phyloP scores from a whole-genome alignment of 2,329 filamentous ascomycete genomes.

The Whalleya microplaca region DNA sequence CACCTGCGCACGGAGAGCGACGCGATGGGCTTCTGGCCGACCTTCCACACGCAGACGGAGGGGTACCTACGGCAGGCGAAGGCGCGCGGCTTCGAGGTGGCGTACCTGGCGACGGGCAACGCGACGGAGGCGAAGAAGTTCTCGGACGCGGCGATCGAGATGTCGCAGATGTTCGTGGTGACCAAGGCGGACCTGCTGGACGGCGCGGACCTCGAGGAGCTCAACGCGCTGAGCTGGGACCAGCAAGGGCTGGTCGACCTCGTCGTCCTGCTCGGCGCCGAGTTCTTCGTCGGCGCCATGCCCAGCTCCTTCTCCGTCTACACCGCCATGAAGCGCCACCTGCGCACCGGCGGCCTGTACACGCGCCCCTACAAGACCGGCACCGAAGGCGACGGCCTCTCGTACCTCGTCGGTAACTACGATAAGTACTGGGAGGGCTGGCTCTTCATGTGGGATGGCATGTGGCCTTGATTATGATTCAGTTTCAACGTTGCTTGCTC shows the following conservation, averaged over 20 bases:
- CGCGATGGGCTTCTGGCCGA: conserved; percentile 50
- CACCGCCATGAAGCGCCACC: conserved; percentile 49
- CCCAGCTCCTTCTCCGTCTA: conserved; percentile 54
- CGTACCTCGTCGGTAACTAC: conserved; percentile 49
- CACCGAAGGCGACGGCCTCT: conserved; percentile 46
- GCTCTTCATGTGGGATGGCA: conserved; percentile 52
- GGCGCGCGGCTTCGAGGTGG: conserved; percentile 39
- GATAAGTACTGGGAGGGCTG: conserved; percentile 52
- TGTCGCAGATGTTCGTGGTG: conserved; percentile 39
- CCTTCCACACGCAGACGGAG: conserved; percentile 45
- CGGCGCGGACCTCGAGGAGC: conserved; percentile 36
- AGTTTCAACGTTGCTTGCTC: too few relatives aligned
- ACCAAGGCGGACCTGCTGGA: conserved; percentile 44
- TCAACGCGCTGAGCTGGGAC: conserved; percentile 47
- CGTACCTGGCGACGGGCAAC: conserved; percentile 52
- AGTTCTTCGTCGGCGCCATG: conserved; percentile 49
- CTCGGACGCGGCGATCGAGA: conserved; percentile 36
- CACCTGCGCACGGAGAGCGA: conserved; percentile 54
- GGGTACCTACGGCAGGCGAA: conserved; percentile 44
- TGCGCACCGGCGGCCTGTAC: conserved; percentile 44
- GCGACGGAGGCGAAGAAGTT: conserved; percentile 46
- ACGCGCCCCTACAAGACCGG: conserved; percentile 49
- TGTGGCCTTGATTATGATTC: conserved; percentile 43
- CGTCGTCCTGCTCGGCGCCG: conserved; percentile 43
- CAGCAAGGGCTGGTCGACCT: conserved; percentile 50